Base-by-base conservation (phyloP, 1,284 basidiomycete genomes). In the Marasmius oreades region DNA sequence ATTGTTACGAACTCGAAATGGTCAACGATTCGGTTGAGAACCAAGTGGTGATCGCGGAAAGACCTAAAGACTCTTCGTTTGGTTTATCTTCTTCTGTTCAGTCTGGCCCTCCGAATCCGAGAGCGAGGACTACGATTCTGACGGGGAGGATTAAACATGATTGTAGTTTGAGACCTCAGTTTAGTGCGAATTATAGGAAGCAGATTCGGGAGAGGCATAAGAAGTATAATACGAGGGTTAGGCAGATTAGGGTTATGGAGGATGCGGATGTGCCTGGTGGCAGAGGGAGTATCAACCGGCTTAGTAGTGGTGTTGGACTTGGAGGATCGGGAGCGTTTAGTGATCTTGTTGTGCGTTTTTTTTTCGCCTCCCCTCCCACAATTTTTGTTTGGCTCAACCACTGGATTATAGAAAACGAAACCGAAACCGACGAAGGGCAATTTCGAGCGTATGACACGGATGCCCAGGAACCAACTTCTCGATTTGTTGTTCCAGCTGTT, bases 391-490 rank as follows among this genome's bases (percentile, higher is more conserved):
- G 20, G 45, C n/a, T 23, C 50, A 60, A n/a, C 45, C 37, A 44
- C 22, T 34, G 8, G 52, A 45, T 43, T 46, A 26, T 64, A 89
- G 86, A 78, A 78, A 75, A 73, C 80, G 22, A 89, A 86, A 70
- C 77, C 71, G 52, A 89, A 85, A 69, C 78, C 73, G 20, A 70
- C 76, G 18, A 90, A 90, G 64, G 87, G 85, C 43, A 76, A 80
- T 34, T 90, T 88, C 73, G 91, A 95, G 70, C 91, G 93, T 64
- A 91, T 92, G 80, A 90, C 93, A 12, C 87, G 93, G 65, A 88
- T 95, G 75, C 91, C 94, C 22, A 83, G 88, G 58, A 90, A 93
- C 74, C 92, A 96, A 67, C 82, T 98, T 8, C 78, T 94, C 66
- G 93, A 98, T 70, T 73, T 89, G 60, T 80, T 98, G 28, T 96